A percentile compares a stretch with the other conserved stretches of the same genome.
phyloP scores from a whole-genome alignment of 345 rosid genomes.

The Toxicodendron radicans region DNA sequence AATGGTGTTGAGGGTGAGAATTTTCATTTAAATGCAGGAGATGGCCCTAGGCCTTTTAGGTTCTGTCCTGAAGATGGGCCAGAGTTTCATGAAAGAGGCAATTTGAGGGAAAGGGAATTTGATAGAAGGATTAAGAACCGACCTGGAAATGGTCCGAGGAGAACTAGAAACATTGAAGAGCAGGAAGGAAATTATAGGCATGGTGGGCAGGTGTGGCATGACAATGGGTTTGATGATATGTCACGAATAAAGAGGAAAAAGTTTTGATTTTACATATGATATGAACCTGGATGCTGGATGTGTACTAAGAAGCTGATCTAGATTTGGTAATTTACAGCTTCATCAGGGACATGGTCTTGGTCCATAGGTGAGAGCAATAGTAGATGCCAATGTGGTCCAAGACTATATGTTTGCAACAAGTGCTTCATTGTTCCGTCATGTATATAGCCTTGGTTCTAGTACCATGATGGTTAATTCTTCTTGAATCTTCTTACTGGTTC shows the following conservation, averaged over 20 bases:
- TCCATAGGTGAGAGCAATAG: not conserved
- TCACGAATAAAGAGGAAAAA: slow-evolving; percentile 60
- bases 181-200: slow-evolving; percentile 62
- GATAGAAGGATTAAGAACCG: slow-evolving; percentile 57
- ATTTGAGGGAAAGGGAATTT: slow-evolving; percentile 55
- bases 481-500: slow-evolving; percentile 17
- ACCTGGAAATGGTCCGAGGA: slow-evolving; percentile 56
- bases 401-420: slow-evolving; percentile 15
- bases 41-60: slow-evolving; percentile 57
- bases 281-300: slow-evolving; percentile 23
- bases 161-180: slow-evolving; percentile 52
- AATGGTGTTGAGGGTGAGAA: slow-evolving; percentile 42
- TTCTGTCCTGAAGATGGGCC: slow-evolving; percentile 44
- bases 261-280: slow-evolving; percentile 39
- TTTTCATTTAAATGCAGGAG: slow-evolving; percentile 46
- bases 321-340: slow-evolving; percentile 4
- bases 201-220: slow-evolving; percentile 50
- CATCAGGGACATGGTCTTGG: not conserved
- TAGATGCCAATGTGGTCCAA: slow-evolving; percentile 11
- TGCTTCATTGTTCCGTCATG: slow-evolving; percentile 20
- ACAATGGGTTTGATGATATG: slow-evolving; percentile 50
- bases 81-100: slow-evolving; percentile 50
- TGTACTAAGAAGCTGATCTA: slow-evolving; percentile 5
- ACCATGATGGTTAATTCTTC: slow-evolving; percentile 8
- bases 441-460: slow-evolving; percentile 22